Conservation (phyloP, 2,329 filamentous ascomycete genomes). For the Cytospora chrysosperma region DNA sequence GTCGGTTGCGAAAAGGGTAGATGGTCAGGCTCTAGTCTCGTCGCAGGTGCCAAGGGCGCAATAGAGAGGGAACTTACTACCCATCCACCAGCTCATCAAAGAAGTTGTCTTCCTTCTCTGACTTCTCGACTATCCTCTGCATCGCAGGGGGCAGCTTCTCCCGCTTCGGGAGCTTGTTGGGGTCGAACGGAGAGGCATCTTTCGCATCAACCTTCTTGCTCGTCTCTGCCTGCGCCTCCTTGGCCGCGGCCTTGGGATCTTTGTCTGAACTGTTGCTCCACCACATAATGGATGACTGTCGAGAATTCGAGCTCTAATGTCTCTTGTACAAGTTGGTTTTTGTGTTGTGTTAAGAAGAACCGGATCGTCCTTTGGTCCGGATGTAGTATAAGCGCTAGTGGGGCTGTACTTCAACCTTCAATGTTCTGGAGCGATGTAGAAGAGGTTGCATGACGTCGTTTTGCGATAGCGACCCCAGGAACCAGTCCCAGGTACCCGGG, state of each 20-base stretch:
- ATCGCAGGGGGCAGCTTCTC: constrained; percentile 53
- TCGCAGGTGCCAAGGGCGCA: background rate
- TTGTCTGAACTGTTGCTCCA: constrained; percentile 38
- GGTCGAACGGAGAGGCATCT: too few species aligned
- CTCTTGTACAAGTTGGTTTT: background rate
- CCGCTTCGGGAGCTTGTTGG: too few species aligned
- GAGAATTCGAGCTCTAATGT: background rate
- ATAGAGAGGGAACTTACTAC: constrained; percentile 54
- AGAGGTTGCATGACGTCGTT: constrained; percentile 4
- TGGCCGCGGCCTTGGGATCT: constrained; percentile 26
- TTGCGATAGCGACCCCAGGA: background rate
- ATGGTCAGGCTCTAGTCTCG: constrained; percentile 4
- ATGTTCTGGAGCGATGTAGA: background rate
- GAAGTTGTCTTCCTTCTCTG: constrained; percentile 66
- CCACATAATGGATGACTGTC: constrained; percentile 37
- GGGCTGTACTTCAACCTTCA: too few species aligned
- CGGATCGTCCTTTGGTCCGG: background rate
- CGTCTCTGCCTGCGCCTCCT: constrained; percentile 24
- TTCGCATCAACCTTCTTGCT: constrained; percentile 23
- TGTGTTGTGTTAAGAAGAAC: background rate
- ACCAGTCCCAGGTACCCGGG: background rate
- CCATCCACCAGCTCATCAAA: constrained; percentile 77
- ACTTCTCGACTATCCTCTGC: constrained; percentile 57
- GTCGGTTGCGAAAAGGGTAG: constrained; percentile 10
- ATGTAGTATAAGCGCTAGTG: background rate